Conservation (phyloP, 192 early-diverging fungal genomes). For the Podila clonocystis region DNA sequence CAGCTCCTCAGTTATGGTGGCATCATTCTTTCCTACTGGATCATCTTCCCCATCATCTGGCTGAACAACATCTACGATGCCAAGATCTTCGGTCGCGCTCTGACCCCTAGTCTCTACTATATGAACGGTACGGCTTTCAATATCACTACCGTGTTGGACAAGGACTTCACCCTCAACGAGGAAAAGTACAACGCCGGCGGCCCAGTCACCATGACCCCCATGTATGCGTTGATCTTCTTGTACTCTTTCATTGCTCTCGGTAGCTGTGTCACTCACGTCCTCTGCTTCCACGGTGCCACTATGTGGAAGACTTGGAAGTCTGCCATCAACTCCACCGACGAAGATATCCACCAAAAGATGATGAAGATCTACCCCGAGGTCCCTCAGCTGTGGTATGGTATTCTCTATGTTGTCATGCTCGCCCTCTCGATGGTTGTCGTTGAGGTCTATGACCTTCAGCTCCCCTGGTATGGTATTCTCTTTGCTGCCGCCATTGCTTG, state of each 20-base stretch:
- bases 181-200: slow-evolving; percentile 53
- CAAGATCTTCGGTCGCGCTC: slow-evolving; percentile 3
- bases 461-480: slow-evolving; percentile 59
- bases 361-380: slow-evolving; percentile 60
- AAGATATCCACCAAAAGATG: slow-evolving; percentile 50
- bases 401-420: slow-evolving; percentile 49
- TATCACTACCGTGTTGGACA: slow-evolving; percentile 53
- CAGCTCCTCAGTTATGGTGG: slow-evolving; percentile 61
- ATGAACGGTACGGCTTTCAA: slow-evolving; percentile 9
- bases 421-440: slow-evolving; percentile 41
- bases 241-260: slow-evolving; percentile 64
- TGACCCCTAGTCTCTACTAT: slow-evolving; percentile 9
- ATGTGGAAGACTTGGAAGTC: slow-evolving; percentile 63
- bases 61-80: slow-evolving; percentile 57
- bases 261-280: slow-evolving; percentile 60
- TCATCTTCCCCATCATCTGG: slow-evolving; percentile 71
- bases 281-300: slow-evolving; percentile 67
- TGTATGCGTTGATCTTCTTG: slow-evolving; percentile 58
- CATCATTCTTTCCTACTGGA: slow-evolving; percentile 73
- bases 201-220: slow-evolving; percentile 55
- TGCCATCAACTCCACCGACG: slow-evolving; percentile 24
- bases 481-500: slow-evolving; percentile 44
- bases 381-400: slow-evolving; percentile 59
- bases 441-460: slow-evolving; percentile 29
- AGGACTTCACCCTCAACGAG: slow-evolving; percentile 63